phyloP scores from a whole-genome alignment of 1,139 yeast genomes.

The Saccharomyces hybrid region DNA sequence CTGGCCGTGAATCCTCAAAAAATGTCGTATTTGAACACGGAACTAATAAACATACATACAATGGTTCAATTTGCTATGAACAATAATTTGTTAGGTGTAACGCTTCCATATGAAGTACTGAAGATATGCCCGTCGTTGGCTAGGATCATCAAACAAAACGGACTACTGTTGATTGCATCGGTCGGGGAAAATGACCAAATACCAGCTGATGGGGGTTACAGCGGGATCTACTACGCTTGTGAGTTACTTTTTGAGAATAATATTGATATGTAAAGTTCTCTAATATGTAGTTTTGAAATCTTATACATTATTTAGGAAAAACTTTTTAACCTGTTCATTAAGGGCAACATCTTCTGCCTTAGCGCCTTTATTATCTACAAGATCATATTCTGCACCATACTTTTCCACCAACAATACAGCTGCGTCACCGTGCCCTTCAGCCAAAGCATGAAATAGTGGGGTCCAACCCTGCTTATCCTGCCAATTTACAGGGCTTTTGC shows the following conservation, averaged over 20 bases:
- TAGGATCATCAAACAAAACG: constrained; percentile 70
- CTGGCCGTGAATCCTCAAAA: constrained; percentile 16
- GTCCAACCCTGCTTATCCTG: constrained; percentile 77
- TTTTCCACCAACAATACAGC: constrained; percentile 51
- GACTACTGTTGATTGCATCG: constrained; percentile 65
- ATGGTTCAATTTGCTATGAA: constrained; percentile 67
- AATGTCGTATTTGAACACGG: constrained; percentile 34
- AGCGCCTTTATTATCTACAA: constrained; percentile 46
- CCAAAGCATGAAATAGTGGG: constrained; percentile 80
- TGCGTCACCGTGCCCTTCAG: constrained; percentile 84
- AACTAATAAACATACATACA: constrained; percentile 50
- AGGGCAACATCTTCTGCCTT: constrained; percentile 56
- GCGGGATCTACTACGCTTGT: constrained; percentile 64
- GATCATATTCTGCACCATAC: constrained; percentile 57
- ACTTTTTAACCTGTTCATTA: constrained; percentile 49
- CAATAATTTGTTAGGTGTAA: constrained; percentile 79
- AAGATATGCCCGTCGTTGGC: constrained; percentile 68
- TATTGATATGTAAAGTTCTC: constrained; percentile 45
- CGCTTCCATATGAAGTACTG: constrained; percentile 65
- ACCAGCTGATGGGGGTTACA: constrained; percentile 46
- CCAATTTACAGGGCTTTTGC: constrained; percentile 58
- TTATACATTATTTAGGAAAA: constrained; percentile 26
- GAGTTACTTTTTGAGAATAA: constrained; percentile 65
- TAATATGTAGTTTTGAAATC: neutral
- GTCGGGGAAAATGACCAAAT: constrained; percentile 22